Evolutionary conservation across 2,329 filamentous ascomycete genomes (phyloP), one percentile per base, ranked within the genome.

Genomic region (Cadophora sp.): DNA sequence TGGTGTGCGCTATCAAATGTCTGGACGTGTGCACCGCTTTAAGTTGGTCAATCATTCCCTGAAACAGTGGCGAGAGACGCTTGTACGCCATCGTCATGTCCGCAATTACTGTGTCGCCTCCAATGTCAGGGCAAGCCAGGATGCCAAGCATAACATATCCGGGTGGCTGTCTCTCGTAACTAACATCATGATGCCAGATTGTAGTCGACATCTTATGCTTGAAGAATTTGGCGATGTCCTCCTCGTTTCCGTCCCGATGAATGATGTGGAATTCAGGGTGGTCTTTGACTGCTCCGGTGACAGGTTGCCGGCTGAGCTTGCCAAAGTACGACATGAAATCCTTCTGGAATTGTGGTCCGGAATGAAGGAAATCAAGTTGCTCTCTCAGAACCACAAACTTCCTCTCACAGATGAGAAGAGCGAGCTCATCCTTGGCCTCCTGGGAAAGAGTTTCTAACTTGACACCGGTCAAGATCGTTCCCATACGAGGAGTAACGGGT

Each of bases 21-120:
- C 79, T 73, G 3, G 88, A 91, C 5, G 83, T 81, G 73, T 91
- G 92, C 1, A 92, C 84, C 22, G 88, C 90, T 3, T 83, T 79
- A 63, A 83, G 83, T n/a, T 89, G 88, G 71, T 92, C 88, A 66
- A 79, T 68, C 74, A 79, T 77, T 11, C 67, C 65, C 61, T 75
- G 75, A 64, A 79, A 77, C 8, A 70, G 70, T 43, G 77, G 77
- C 9, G 76, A 78, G 48, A 79, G 76, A 30, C 77, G 76, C 30
- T 76, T 75, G 67, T 93, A 93, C 0, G 90, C 90, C 1, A 85
- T 81, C 73, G 91, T 91, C 1, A 89, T 89, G 68, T 85, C 88
- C 0, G 90, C 88, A 87, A 90, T 91, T 0, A 92, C 83, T 0
- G 90, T 92, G 76, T 93, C 90, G 14, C 90, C 90, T 1, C 90